Percentiles rank a stretch among this genome's conserved stretches.
phyloP scores from a whole-genome alignment of 2,329 filamentous ascomycete species.

The Fusarium tanahbumbuense region DNA sequence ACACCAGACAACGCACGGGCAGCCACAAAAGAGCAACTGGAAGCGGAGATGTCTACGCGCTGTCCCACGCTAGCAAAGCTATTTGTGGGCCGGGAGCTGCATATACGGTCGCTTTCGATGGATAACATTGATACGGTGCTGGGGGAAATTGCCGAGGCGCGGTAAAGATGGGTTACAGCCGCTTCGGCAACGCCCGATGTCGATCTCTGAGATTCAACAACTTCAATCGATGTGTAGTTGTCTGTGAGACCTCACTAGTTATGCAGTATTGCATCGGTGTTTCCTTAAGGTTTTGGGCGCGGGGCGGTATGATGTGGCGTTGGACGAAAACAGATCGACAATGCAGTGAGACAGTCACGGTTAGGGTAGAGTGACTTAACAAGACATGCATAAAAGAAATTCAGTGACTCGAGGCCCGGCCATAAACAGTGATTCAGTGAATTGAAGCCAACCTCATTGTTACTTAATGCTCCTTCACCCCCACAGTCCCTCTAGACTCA shows the following conservation, averaged over 20 bases:
- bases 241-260: too few species aligned
- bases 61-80: conserved; percentile 13
- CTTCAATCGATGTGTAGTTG: too few species aligned
- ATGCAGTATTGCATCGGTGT: not conserved
- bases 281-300: not conserved
- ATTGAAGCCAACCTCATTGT: fast-evolving
- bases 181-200: not conserved
- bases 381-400: not conserved
- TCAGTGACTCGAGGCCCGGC: not conserved
- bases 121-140: conserved; percentile 21
- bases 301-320: not conserved
- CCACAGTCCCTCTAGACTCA: fast-evolving
- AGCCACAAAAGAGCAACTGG: conserved; percentile 3
- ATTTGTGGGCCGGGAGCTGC: conserved; percentile 3
- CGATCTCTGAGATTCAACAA: too few species aligned
- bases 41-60: not conserved
- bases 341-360: conserved; percentile 14
- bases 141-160: conserved; percentile 12
- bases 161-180: not conserved
- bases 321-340: not conserved
- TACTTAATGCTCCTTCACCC: not conserved
- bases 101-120: conserved; percentile 19
- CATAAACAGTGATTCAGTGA: not conserved
- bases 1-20: not conserved
- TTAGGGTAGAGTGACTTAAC: not conserved